Evolutionary conservation across 75 land plant species (phyloP), one percentile per base, ranked within the genome.

Genomic region (Pinus albicaulis): DNA sequence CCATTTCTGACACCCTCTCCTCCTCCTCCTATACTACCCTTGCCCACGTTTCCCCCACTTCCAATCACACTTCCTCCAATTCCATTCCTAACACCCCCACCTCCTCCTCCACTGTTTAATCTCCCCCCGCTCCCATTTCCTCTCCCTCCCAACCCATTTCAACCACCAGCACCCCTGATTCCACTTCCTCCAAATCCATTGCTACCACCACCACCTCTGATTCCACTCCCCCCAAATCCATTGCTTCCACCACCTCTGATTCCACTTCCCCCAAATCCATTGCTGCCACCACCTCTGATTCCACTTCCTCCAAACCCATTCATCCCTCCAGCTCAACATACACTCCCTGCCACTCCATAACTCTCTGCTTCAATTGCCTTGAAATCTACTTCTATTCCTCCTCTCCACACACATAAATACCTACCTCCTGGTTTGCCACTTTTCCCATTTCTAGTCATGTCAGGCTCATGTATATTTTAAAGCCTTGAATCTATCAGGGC

Each of bases 1-100:
- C 62, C 62, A 13, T 52, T 24, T 69, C 26, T 78, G 17, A 24
- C 73, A 19, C 58, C 79, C 28, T 7, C 31, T 53, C 59, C 72
- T 16, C 34, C 34, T 16, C 52, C 11, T 61, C 64, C 75, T 4
- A 61, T 52, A 13, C 61, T 57, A 0, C 60, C 17, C 17, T 57
- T 28, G 17, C 28, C 59, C 44, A 58, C 26, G 44, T 13, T 60
- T 60, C 62, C 62, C 11, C 62, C 62, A 23, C 11, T 60, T 20
- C n/a, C 24, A 8, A 14, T 20, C 13, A 7, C 24, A 8, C 0
- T 7, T 23, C 62, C 28, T 28, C 28, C 28, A 28, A 28, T 28
- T 28, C 28, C 28, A 28, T 28, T 28, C 28, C 28, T 28, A 28
- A 28, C 11, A 60, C 0, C 62, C 24, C n/a, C n/a, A n/a, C 62